Evolutionary conservation across 2,329 filamentous ascomycete genomes (phyloP).

Genomic region (Metarhizium brunneum): DNA sequence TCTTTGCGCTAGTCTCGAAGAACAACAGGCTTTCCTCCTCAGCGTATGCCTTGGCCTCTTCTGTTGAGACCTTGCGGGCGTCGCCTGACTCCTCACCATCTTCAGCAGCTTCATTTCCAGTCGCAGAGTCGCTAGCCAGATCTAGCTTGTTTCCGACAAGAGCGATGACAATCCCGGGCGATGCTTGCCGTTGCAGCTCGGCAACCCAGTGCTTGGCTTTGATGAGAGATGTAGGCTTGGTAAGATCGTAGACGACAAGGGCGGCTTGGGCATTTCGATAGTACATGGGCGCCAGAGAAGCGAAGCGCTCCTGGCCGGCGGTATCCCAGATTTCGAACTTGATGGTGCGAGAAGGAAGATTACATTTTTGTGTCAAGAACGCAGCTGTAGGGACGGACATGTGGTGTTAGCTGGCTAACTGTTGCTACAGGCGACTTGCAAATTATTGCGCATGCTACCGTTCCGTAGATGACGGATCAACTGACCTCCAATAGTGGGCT

Average conservation of each 20-base stretch:
- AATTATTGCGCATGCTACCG: neutral
- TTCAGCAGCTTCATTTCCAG: constrained; percentile 39
- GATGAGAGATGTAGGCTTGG: constrained; percentile 86
- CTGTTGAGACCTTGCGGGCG: constrained; percentile 80
- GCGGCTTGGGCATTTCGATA: constrained; percentile 98
- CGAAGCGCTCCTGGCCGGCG: constrained; percentile 94
- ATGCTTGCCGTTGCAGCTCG: constrained; percentile 91
- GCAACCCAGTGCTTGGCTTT: constrained; percentile 99
- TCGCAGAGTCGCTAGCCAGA: constrained; percentile 55
- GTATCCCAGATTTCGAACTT: constrained; percentile 98
- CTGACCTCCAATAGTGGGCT: constrained; percentile 94
- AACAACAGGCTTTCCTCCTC: constrained; percentile 92
- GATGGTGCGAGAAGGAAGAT: constrained; percentile 83
- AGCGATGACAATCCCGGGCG: constrained; percentile 91
- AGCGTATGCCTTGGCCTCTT: constrained; percentile 85
- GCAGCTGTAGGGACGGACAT: constrained; percentile 52
- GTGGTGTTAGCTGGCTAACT: constrained; percentile 1
- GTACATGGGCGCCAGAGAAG: constrained; percentile 96
- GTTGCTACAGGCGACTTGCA: neutral
- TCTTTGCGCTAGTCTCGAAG: constrained; percentile 98
- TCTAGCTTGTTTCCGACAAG: constrained; percentile 96
- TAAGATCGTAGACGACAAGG: constrained; percentile 96
- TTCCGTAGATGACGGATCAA: constrained; percentile 12
- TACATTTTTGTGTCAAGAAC: constrained; percentile 98
- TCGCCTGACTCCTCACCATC: constrained; percentile 58